These are phyloP conservation scores for Colletotrichum coccodes DNA, from an alignment of 2,329 filamentous ascomycete species.

Conservation along the genomic window DNA sequence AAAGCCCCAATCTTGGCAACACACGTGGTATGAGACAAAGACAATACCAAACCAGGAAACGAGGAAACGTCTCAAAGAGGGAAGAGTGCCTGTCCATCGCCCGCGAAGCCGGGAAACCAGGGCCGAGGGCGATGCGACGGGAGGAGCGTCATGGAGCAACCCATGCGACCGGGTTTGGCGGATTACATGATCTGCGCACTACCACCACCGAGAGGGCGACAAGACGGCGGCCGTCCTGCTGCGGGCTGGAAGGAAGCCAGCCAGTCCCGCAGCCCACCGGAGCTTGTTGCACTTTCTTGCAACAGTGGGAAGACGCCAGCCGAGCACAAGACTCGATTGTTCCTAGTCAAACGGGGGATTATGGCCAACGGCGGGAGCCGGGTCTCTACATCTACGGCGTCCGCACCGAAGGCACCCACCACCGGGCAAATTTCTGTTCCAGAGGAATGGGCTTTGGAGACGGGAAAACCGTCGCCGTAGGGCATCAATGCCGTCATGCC, in stretches of 20 bases:
- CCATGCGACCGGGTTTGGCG: slow-evolving; percentile 1
- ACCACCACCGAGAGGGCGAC: not conserved
- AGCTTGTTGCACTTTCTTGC: not conserved
- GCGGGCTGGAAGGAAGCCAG: too few relatives aligned
- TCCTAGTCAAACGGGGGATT: not conserved
- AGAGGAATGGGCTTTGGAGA: not conserved
- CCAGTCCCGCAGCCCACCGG: too few relatives aligned
- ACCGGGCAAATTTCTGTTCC: not conserved
- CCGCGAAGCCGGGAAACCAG: not conserved
- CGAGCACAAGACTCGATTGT: slow-evolving; percentile 4
- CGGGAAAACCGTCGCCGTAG: not conserved
- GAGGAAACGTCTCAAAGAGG: slow-evolving; percentile 10
- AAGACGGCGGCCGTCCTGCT: too few relatives aligned
- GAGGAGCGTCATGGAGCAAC: slow-evolving; percentile 7
- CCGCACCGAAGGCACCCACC: not conserved
- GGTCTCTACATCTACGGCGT: not conserved
- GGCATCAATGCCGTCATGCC: slow-evolving; percentile 17
- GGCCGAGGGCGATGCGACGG: slow-evolving; percentile 21
- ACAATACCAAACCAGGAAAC: not conserved
- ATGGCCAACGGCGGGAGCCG: not conserved
- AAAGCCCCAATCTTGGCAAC: not conserved
- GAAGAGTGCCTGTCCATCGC: not conserved
- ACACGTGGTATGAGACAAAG: slow-evolving; percentile 19
- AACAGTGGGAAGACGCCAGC: not conserved
- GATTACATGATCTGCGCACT: not conserved